Conservation (phyloP, 2,329 filamentous ascomycete species). For the Alternaria dauci region DNA sequence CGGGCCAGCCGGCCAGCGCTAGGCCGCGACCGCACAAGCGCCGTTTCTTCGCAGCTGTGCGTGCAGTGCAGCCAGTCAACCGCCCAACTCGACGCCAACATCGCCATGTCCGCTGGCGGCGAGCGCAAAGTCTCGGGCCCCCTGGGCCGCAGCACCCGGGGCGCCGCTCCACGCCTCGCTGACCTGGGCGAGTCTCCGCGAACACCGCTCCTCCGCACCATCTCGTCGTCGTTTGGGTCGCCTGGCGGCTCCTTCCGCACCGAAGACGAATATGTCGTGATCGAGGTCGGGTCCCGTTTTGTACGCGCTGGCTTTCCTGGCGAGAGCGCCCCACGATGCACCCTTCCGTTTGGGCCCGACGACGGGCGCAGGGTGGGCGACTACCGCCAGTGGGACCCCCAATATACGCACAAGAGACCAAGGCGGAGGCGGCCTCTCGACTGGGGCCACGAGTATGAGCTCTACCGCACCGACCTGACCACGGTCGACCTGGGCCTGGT, state of each 20-base stretch:
- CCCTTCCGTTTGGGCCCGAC: conserved; percentile 76
- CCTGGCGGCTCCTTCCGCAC: conserved; percentile 64
- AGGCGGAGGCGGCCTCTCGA: conserved; percentile 57
- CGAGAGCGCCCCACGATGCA: conserved; percentile 76
- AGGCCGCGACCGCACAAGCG: conserved; percentile 9
- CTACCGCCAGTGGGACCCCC: conserved; percentile 73
- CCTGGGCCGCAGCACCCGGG: conserved; percentile 40
- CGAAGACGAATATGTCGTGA: conserved; percentile 82
- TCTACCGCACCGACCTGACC: conserved; percentile 81
- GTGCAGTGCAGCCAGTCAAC: too few relatives aligned
- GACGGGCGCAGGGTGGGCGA: conserved; percentile 81
- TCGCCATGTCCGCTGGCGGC: conserved; percentile 25
- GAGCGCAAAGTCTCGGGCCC: conserved; percentile 47
- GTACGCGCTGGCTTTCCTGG: conserved; percentile 87
- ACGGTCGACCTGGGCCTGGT: conserved; percentile 79
- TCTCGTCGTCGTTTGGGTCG: conserved; percentile 65
- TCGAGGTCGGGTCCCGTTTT: conserved; percentile 83
- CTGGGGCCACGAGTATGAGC: conserved; percentile 73
- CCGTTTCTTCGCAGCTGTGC: neutral
- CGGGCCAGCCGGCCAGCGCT: conserved; percentile 8
- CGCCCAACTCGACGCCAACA: too few relatives aligned
- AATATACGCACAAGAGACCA: conserved; percentile 60
- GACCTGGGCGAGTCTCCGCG: conserved; percentile 50
- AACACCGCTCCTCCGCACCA: conserved; percentile 65
- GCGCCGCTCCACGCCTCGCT: conserved; percentile 43